These are phyloP conservation scores for Puccinellia tenuiflora DNA, from an alignment of 176 grass and related monocot genomes.

Conservation along the genomic window DNA sequence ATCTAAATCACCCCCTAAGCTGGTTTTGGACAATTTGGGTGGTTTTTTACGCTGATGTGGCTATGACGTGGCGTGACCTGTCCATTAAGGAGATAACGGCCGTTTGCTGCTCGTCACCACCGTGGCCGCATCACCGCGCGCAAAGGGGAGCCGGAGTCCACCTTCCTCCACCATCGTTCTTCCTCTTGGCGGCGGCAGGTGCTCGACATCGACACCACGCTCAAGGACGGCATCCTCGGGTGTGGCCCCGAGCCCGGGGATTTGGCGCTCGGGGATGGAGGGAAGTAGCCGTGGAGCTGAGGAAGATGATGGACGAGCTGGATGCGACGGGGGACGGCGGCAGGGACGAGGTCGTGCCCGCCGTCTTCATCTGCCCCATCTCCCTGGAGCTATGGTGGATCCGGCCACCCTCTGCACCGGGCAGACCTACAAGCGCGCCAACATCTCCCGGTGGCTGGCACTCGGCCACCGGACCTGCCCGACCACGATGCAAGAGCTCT, in stretches of 20 bases:
- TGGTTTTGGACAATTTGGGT: too few species aligned
- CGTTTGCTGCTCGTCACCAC: too few species aligned
- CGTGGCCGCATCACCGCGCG: too few species aligned
- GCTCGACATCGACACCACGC: constrained; percentile 90
- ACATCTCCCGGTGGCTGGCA: constrained; percentile 80
- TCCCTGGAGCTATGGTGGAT: constrained; percentile 98
- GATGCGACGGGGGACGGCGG: constrained; percentile 52
- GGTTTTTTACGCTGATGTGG: too few species aligned
- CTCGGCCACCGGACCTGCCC: constrained; percentile 93
- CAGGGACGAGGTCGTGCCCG: constrained; percentile 61
- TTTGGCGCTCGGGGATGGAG: constrained; percentile 22
- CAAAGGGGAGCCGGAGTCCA: too few species aligned
- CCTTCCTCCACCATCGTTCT: too few species aligned
- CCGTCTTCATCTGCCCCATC: constrained; percentile 97
- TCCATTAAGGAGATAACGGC: too few species aligned
- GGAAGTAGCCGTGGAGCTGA: constrained; percentile 58
- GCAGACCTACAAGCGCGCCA: constrained; percentile 88
- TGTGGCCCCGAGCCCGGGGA: constrained; percentile 34
- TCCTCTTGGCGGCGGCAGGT: constrained; percentile 92
- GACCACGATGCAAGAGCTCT: constrained; percentile 98
- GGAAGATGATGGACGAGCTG: constrained; percentile 93
- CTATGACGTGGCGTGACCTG: too few species aligned
- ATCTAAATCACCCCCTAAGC: too few species aligned
- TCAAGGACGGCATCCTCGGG: constrained; percentile 88
- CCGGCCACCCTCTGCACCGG: constrained; percentile 97